A percentile compares a stretch with the other conserved stretches of the same genome.
These are phyloP conservation scores for Cyclocybe aegerita DNA, from an alignment of 768 basidiomycete species.

Conservation along the genomic window DNA sequence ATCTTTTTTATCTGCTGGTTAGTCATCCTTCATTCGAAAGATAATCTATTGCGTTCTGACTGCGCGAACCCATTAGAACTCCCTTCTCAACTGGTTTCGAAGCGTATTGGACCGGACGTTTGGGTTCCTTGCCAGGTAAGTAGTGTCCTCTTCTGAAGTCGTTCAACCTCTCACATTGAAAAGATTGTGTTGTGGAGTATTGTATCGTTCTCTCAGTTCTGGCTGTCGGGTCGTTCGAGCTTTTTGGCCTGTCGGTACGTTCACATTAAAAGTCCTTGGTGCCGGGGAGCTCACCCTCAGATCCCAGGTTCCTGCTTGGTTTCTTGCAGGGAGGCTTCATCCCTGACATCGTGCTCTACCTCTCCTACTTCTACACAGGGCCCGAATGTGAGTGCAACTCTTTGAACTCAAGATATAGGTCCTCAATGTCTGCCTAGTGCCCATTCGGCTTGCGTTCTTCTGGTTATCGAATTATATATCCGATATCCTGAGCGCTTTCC, in stretches of 20 bases:
- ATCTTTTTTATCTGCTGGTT: slow-evolving; percentile 44
- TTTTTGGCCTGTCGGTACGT: slow-evolving; percentile 55
- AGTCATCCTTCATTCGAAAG: background rate
- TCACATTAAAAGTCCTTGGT: background rate
- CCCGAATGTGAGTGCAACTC: slow-evolving; percentile 40
- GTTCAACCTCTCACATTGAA: background rate
- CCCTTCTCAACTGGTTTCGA: slow-evolving; percentile 67
- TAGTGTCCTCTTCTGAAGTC: background rate
- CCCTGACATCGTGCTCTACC: slow-evolving; percentile 62
- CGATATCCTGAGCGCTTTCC: slow-evolving; percentile 57
- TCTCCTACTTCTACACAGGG: slow-evolving; percentile 66
- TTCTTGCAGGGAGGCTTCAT: slow-evolving; percentile 68
- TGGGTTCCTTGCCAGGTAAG: slow-evolving; percentile 62
- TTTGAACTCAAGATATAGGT: background rate
- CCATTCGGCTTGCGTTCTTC: slow-evolving; percentile 68
- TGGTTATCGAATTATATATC: slow-evolving; percentile 62
- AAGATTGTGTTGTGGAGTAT: slow-evolving; percentile 59
- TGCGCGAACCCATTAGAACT: slow-evolving; percentile 36
- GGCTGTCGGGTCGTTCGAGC: slow-evolving; percentile 48
- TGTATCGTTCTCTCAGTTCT: slow-evolving; percentile 58
- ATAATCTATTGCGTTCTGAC: background rate
- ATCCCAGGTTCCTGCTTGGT: slow-evolving; percentile 47
- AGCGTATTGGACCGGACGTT: slow-evolving; percentile 65
- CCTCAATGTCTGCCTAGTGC: slow-evolving; percentile 34
- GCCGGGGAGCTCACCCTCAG: too few relatives aligned